phyloP scores from a whole-genome alignment of 2,329 filamentous ascomycete genomes.

The Nothophaeocryptopus gaeumannii region DNA sequence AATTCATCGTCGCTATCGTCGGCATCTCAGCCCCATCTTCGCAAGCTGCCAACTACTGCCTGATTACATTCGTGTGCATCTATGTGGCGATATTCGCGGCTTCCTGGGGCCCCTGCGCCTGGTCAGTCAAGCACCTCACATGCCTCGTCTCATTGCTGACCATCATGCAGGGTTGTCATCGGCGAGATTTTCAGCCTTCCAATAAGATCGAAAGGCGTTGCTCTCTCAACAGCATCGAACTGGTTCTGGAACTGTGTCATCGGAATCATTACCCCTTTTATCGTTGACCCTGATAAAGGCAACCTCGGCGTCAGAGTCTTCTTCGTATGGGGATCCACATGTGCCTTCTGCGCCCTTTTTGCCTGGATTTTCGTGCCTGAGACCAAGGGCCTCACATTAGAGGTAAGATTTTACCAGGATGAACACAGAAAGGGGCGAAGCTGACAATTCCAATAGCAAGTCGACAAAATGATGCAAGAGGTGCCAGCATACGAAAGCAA shows the following conservation, averaged over 20 bases:
- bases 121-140: background rate
- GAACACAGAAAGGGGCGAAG: too few species aligned
- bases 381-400: constrained; percentile 40
- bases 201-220: constrained; percentile 58
- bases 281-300: constrained; percentile 60
- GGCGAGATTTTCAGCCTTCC: constrained; percentile 84
- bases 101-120: constrained; percentile 58
- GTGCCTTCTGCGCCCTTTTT: constrained; percentile 34
- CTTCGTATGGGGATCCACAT: constrained; percentile 45
- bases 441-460: too few species aligned
- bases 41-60: constrained; percentile 47
- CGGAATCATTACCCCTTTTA: constrained; percentile 70
- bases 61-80: constrained; percentile 85
- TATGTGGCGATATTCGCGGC: constrained; percentile 91
- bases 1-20: constrained; percentile 75
- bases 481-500: constrained; percentile 41
- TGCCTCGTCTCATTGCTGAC: background rate
- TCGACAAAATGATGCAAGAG: constrained; percentile 46
- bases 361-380: constrained; percentile 41
- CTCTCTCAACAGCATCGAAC: constrained; percentile 81
- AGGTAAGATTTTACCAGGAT: constrained; percentile 12
- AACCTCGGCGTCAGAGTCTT: constrained; percentile 49
- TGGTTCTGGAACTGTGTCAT: constrained; percentile 46
- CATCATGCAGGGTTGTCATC: constrained; percentile 53
- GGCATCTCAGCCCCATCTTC: constrained; percentile 43